Percentiles rank a stretch among this genome's conserved stretches.
These are phyloP conservation scores for Sarocladiaceae sp. DNA, from an alignment of 2,329 filamentous ascomycete genomes.

Conservation along the genomic window DNA sequence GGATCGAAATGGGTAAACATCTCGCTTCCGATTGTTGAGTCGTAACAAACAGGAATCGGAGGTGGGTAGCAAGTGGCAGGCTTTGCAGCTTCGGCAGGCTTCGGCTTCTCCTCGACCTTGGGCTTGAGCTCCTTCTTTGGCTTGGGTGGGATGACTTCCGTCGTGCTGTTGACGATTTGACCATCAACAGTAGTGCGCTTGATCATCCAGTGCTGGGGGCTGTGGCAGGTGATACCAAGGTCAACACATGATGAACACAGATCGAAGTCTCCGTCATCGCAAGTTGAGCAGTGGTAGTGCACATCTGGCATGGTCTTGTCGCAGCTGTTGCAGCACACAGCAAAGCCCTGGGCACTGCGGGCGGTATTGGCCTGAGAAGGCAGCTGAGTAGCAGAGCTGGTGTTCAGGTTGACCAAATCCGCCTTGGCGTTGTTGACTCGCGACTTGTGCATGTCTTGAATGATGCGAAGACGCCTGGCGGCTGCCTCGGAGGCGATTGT, in stretches of 20 bases:
- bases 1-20: not conserved
- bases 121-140: slow-evolving; percentile 14
- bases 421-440: not conserved
- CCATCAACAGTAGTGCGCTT: slow-evolving; percentile 79
- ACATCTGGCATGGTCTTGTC: slow-evolving; percentile 70
- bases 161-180: slow-evolving; percentile 77
- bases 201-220: slow-evolving; percentile 85
- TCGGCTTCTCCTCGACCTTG: slow-evolving; percentile 21
- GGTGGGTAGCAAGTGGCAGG: not conserved
- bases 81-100: slow-evolving; percentile 7
- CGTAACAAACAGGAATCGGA: slow-evolving; percentile 2
- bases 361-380: not conserved
- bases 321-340: slow-evolving; percentile 93
- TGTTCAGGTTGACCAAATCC: too few species aligned
- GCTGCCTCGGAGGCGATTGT: not conserved
- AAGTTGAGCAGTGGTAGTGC: slow-evolving; percentile 93
- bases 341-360: slow-evolving; percentile 44
- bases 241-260: slow-evolving; percentile 79
- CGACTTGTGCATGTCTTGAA: not conserved
- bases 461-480: not conserved
- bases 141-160: slow-evolving; percentile 72
- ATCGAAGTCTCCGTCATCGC: slow-evolving; percentile 91
- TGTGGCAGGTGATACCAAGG: slow-evolving; percentile 71
- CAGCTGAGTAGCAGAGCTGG: too few species aligned
- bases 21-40: not conserved